Evolutionary conservation across 345 rosid genomes (phyloP).

Genomic region (Populus ilicifolia): DNA sequence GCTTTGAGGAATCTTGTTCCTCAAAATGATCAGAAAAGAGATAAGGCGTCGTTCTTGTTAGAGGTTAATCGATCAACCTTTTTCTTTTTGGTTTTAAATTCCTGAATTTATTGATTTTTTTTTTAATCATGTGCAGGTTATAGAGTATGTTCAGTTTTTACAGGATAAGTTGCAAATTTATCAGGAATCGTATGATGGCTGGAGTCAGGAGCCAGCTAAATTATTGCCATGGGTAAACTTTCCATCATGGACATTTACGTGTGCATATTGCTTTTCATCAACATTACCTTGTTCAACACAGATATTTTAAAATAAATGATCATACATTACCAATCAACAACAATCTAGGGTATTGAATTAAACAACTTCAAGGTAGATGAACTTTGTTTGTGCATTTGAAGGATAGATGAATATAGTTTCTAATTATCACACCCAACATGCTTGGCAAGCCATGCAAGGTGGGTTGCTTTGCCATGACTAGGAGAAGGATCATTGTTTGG

Average conservation of each 20-base stretch:
- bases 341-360: neutral
- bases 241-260: neutral
- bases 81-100: neutral
- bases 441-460: neutral
- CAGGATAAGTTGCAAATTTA: constrained; percentile 27
- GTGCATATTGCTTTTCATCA: neutral
- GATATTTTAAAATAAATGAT: neutral
- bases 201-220: constrained; percentile 27
- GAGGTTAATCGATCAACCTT: constrained; percentile 15
- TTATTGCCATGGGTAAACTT: constrained; percentile 25
- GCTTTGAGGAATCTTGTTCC: constrained; percentile 28
- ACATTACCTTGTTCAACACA: neutral
- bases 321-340: neutral
- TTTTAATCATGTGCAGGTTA: constrained; percentile 20
- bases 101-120: neutral
- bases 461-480: neutral
- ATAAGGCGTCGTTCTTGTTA: constrained; percentile 32
- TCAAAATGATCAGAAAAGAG: constrained; percentile 37
- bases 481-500: neutral
- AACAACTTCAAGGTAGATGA: neutral
- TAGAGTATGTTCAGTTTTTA: constrained; percentile 35
- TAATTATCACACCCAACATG: too few species aligned
- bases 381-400: neutral
- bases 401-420: neutral
- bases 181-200: constrained; percentile 24